Evolutionary conservation across 148 eudicot species (phyloP), one percentile per base, ranked within the genome.

Genomic region (Rhododendron molle): DNA sequence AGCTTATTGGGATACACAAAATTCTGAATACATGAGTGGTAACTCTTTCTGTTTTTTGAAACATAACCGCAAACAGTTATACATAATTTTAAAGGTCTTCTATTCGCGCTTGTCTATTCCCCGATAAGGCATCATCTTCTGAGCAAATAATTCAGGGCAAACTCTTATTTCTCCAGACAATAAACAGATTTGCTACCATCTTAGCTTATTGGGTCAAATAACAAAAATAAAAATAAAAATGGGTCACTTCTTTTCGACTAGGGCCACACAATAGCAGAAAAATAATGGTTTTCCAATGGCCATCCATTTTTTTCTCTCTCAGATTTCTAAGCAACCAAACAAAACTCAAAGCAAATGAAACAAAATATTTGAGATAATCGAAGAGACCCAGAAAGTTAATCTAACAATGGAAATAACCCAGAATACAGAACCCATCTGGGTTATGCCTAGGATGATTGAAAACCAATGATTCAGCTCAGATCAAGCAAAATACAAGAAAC

Each of bases 241-340:
- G 32, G 81, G 81, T 44, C 54, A 40, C 34, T 78, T 78, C 81
- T 46, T 46, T 44, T 73, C 34, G 18, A 18, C 34, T 46, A n/a
- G 34, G 20, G 16, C 36, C 15, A 28, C 74, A 71, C 20, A 15
- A 71, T 30, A 71, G 32, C 9, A 65, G 20, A 71, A 71, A 60
- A 54, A 20, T n/a, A 7, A 81, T 54, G 83, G 73, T 47, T 34
- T 16, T 32, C 36, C n/a, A 52, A 7, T 30, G 30, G 3, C 50
- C 23, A 28, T 67, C 23, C 16, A 7, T 67, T 71, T 18, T 18
- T 72, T 32, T 32, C 28, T 11, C 18, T 46, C 52, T 26, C 85
- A 28, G 73, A 49, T 71, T 83, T 71, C 79, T 67, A 4, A 72
- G 85, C 65, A 20, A 71, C 28, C 78, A 71, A 83, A 83, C 85